A percentile compares a stretch with the other conserved stretches of the same genome.
Evolutionary conservation across 2,329 filamentous ascomycete species (phyloP).

Genomic region (Periconia macrospinosa): DNA sequence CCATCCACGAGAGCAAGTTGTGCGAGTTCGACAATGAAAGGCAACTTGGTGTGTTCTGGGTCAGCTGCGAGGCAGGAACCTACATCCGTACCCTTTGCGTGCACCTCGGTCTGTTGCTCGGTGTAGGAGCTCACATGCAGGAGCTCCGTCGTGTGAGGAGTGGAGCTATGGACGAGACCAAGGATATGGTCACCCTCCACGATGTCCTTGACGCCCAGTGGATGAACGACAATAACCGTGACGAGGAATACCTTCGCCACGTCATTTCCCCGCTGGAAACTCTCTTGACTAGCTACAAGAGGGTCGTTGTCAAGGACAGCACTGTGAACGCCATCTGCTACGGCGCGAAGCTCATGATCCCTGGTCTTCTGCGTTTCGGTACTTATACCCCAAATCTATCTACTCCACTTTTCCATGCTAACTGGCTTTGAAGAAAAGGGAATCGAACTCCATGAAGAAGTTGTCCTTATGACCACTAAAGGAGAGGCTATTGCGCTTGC

Average conservation of each 20-base stretch:
- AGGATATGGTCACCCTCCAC: constrained; percentile 89
- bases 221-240: constrained; percentile 91
- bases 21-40: constrained; percentile 97
- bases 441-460: constrained; percentile 93
- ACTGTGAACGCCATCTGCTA: constrained; percentile 98
- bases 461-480: constrained; percentile 98
- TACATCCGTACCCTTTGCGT: constrained; percentile 99
- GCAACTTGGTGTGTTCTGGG: constrained; percentile 98
- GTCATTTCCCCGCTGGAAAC: constrained; percentile 94
- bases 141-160: constrained; percentile 91
- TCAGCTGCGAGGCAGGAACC: constrained; percentile 96
- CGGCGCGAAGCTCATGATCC: constrained; percentile 98
- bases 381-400: constrained; percentile 37
- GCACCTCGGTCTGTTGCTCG: constrained; percentile 75
- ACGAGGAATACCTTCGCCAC: constrained; percentile 87
- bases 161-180: constrained; percentile 91
- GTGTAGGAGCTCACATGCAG: constrained; percentile 97
- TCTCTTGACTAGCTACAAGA: constrained; percentile 89
- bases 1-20: constrained; percentile 95
- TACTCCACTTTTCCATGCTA: background rate
- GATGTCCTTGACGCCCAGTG: constrained; percentile 96
- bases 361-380: constrained; percentile 90
- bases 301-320: constrained; percentile 95
- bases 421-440: constrained; percentile 65
- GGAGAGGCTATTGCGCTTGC: constrained; percentile 96